Conservation (phyloP, 2,329 filamentous ascomycete genomes). For the Diaporthe sp. region DNA sequence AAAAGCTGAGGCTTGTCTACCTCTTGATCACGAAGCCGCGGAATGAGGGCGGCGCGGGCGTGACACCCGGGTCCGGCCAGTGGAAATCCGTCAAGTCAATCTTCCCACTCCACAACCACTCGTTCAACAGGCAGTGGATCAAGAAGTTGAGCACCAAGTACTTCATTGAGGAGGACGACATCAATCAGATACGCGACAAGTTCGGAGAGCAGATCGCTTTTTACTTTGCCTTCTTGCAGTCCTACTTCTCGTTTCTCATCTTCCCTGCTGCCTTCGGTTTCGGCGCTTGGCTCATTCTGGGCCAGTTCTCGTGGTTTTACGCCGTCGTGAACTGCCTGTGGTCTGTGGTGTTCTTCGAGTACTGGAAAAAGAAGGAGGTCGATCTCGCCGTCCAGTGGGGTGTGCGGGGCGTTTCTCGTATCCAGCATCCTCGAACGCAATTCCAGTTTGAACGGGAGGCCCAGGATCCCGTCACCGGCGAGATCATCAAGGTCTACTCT, state of each 20-base stretch:
- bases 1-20: conserved; percentile 89
- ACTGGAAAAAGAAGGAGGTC: conserved; percentile 93
- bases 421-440: conserved; percentile 82
- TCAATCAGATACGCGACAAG: conserved; percentile 81
- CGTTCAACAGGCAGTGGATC: conserved; percentile 82
- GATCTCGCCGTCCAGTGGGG: conserved; percentile 92
- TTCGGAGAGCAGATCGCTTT: conserved; percentile 91
- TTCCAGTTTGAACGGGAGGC: conserved; percentile 85
- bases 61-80: conserved; percentile 76
- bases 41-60: conserved; percentile 83
- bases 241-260: conserved; percentile 88
- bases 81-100: conserved; percentile 82
- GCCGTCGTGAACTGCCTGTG: conserved; percentile 85
- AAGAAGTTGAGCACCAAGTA: conserved; percentile 81
- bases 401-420: conserved; percentile 84
- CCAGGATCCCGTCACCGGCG: conserved; percentile 85
- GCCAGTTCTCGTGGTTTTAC: conserved; percentile 86
- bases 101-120: conserved; percentile 84
- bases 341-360: conserved; percentile 92
- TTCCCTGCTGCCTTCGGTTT: conserved; percentile 85
- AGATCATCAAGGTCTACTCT: conserved; percentile 82
- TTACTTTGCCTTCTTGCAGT: conserved; percentile 95
- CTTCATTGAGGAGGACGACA: conserved; percentile 72
- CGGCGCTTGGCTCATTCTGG: conserved; percentile 83
- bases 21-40: conserved; percentile 82